These are phyloP conservation scores for Colletotrichum sp. DNA, from an alignment of 2,329 filamentous ascomycete genomes.

Conservation along the genomic window DNA sequence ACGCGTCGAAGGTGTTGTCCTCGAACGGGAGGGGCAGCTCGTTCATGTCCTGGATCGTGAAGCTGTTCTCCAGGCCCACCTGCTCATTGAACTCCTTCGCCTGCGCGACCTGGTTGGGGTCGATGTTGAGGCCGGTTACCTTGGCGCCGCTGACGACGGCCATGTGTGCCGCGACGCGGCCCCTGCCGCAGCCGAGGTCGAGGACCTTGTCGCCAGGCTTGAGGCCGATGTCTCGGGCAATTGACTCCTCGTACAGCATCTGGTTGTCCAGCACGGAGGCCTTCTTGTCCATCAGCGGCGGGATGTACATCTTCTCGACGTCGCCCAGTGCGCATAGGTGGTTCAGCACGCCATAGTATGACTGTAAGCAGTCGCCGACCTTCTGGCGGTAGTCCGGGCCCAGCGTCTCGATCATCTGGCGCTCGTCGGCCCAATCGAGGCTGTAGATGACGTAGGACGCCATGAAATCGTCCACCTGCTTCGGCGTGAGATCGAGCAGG, in stretches of 20 bases:
- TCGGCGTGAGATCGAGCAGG: conserved; percentile 50
- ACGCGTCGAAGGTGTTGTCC: conserved; percentile 53
- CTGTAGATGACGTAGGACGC: conserved; percentile 62
- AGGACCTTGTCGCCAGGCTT: conserved; percentile 50
- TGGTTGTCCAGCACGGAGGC: conserved; percentile 56
- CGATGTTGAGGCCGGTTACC: conserved; percentile 59
- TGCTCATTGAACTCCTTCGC: conserved; percentile 48
- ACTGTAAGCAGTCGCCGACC: conserved; percentile 54
- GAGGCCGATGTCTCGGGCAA: conserved; percentile 51
- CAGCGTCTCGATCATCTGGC: conserved; percentile 50
- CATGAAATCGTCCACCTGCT: conserved; percentile 61
- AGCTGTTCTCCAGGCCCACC: conserved; percentile 48
- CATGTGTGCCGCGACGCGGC: conserved; percentile 60
- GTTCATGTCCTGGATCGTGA: conserved; percentile 57
- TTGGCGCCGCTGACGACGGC: conserved; percentile 49
- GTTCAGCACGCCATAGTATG: conserved; percentile 60
- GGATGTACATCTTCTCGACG: conserved; percentile 65
- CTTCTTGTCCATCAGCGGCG: conserved; percentile 55
- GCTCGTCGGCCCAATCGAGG: conserved; percentile 57
- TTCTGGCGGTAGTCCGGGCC: conserved; percentile 54
- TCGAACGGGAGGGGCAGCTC: conserved; percentile 54
- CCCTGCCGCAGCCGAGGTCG: conserved; percentile 58
- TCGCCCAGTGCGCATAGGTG: conserved; percentile 59
- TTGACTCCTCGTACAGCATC: conserved; percentile 55
- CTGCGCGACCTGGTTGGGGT: conserved; percentile 55